phyloP scores from a whole-genome alignment of 2,329 filamentous ascomycete genomes.

The Fusarium lateritium region DNA sequence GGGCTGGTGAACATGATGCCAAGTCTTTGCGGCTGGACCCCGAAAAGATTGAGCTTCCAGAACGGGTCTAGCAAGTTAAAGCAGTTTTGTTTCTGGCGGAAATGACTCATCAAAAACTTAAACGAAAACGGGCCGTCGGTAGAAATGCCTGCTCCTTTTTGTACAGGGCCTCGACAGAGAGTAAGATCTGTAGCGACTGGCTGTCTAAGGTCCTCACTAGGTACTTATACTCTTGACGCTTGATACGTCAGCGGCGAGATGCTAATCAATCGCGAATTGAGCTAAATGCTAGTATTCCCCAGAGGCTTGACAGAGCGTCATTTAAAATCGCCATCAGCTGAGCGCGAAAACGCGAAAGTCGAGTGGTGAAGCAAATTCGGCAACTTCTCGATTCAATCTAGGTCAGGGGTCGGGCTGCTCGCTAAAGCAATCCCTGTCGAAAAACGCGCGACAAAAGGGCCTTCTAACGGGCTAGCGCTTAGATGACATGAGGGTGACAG shows the following conservation, averaged over 20 bases:
- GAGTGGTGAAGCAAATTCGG: slow-evolving; percentile 2
- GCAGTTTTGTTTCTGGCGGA: neutral
- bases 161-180: neutral
- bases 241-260: slow-evolving; percentile 15
- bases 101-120: slow-evolving; percentile 14
- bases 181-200: neutral
- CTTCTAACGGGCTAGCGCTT: slow-evolving; percentile 14
- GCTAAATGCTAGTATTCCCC: neutral
- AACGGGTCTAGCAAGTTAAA: slow-evolving; percentile 16
- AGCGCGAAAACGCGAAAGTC: slow-evolving; percentile 10
- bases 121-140: slow-evolving; percentile 16
- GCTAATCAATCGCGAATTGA: neutral
- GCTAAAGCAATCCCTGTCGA: slow-evolving; percentile 4
- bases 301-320: slow-evolving; percentile 3
- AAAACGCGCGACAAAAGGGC: slow-evolving; percentile 35
- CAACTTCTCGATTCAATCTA: slow-evolving; percentile 31
- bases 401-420: slow-evolving; percentile 22
- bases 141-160: neutral
- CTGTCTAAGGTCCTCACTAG: too few species aligned
- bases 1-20: neutral
- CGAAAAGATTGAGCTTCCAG: slow-evolving; percentile 19
- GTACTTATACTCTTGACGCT: neutral
- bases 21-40: slow-evolving; percentile 11
- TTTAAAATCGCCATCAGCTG: slow-evolving; percentile 18
- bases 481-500: neutral